These are phyloP conservation scores for Colletotrichum melonis DNA, from an alignment of 2,329 filamentous ascomycete species.

Conservation along the genomic window DNA sequence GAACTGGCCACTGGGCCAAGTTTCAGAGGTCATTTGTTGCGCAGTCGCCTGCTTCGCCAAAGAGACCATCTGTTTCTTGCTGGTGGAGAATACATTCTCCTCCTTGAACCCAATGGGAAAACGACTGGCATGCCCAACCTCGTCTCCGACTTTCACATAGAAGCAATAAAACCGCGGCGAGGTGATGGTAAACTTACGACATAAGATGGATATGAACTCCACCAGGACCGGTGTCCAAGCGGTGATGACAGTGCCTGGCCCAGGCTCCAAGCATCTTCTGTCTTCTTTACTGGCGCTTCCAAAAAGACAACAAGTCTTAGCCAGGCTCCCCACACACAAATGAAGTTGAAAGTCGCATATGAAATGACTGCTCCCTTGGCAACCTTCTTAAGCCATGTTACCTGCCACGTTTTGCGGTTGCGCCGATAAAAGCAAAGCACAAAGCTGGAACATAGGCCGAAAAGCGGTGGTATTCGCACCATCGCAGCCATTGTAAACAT, in stretches of 20 bases:
- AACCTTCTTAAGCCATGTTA: slow-evolving; percentile 7
- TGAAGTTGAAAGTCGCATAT: slow-evolving; percentile 23
- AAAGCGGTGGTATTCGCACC: slow-evolving; percentile 34
- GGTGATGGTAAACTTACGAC: not conserved
- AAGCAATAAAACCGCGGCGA: not conserved
- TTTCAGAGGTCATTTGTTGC: not conserved
- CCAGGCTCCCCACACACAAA: slow-evolving; percentile 30
- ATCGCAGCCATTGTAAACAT: slow-evolving; percentile 33
- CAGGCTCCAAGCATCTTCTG: slow-evolving; percentile 13
- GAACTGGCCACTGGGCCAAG: not conserved
- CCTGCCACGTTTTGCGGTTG: slow-evolving; percentile 31
- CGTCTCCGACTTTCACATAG: not conserved
- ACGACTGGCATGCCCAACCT: slow-evolving; percentile 10
- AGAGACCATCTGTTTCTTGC: slow-evolving; percentile 2
- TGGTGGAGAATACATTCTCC: slow-evolving; percentile 2
- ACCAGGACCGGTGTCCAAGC: slow-evolving; percentile 21
- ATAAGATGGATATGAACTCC: slow-evolving; percentile 1
- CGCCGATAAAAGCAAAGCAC: slow-evolving; percentile 32
- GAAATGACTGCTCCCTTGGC: not conserved
- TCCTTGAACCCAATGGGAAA: slow-evolving; percentile 8
- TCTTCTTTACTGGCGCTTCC: not conserved
- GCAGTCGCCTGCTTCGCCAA: not conserved
- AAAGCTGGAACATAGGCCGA: slow-evolving; percentile 25
- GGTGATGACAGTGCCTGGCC: slow-evolving; percentile 19
- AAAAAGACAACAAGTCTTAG: not conserved